A percentile compares a stretch with the other conserved stretches of the same genome.
Conservation (phyloP, 306 rosid genomes). For the Hippophae gyantsensis region DNA sequence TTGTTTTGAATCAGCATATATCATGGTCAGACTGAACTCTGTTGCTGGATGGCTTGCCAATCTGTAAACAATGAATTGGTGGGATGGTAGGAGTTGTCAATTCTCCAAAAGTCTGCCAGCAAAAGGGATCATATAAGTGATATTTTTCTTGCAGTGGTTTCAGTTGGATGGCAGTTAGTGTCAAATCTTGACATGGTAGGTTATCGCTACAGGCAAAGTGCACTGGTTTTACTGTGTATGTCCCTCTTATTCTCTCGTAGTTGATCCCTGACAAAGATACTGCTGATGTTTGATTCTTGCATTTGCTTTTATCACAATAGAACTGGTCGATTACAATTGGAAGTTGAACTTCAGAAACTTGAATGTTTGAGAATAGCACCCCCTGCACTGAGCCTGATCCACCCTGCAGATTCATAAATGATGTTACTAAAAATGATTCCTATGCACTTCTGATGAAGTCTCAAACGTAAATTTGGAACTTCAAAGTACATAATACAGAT, state of each 20-base stretch:
- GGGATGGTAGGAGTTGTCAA: constrained; percentile 71
- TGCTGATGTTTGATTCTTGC: constrained; percentile 71
- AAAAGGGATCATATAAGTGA: constrained; percentile 70
- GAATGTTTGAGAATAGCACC: constrained; percentile 78
- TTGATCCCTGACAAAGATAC: constrained; percentile 81
- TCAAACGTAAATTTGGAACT: background rate
- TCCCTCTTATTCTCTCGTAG: constrained; percentile 79
- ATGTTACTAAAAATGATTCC: too few relatives aligned
- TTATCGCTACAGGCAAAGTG: constrained; percentile 95
- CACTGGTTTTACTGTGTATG: constrained; percentile 79
- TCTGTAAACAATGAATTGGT: constrained; percentile 68
- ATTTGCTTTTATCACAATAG: constrained; percentile 74
- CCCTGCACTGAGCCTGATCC: constrained; percentile 91
- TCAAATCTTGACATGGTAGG: constrained; percentile 75
- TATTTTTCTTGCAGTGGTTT: constrained; percentile 68
- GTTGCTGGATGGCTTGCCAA: constrained; percentile 79
- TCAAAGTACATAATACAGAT: too few relatives aligned
- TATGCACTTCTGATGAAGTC: background rate
- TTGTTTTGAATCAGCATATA: constrained; percentile 34
- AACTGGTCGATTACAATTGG: constrained; percentile 94
- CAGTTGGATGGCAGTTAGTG: constrained; percentile 62
- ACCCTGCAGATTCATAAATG: constrained; percentile 43
- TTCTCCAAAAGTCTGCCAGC: constrained; percentile 93
- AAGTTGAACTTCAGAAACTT: constrained; percentile 71
- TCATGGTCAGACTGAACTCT: constrained; percentile 66